Evolutionary conservation across 495 filamentous ascomycete species (phyloP).

Genomic region (Penicillium mononematosum): DNA sequence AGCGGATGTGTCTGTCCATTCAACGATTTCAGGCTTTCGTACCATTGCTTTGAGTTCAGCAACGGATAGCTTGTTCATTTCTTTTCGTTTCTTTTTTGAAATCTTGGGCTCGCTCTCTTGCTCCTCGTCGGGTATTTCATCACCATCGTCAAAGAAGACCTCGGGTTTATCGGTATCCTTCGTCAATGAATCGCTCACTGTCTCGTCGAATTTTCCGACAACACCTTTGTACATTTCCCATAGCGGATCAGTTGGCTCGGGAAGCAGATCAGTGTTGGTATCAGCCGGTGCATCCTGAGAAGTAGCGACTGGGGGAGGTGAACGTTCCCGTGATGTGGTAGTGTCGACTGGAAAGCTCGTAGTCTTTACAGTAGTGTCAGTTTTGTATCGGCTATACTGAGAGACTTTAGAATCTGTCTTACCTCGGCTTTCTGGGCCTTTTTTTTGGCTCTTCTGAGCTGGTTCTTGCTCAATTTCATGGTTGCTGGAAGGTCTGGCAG

Average conservation of each 20-base stretch:
- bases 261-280: constrained; percentile 32
- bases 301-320: constrained; percentile 9
- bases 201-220: constrained; percentile 68
- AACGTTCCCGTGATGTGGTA: not conserved
- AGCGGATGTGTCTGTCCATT: constrained; percentile 96
- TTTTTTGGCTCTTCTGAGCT: constrained; percentile 82
- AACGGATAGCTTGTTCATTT: constrained; percentile 85
- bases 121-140: constrained; percentile 87
- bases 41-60: constrained; percentile 93
- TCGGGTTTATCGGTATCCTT: constrained; percentile 82
- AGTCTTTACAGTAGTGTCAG: constrained; percentile 19
- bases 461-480: constrained; percentile 76
- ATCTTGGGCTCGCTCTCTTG: constrained; percentile 63
- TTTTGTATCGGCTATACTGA: not conserved
- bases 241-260: constrained; percentile 69
- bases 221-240: constrained; percentile 81
- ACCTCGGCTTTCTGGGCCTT: constrained; percentile 68
- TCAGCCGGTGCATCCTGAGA: constrained; percentile 34
- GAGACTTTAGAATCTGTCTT: constrained; percentile 1
- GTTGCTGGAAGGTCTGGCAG: constrained; percentile 2
- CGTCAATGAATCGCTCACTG: constrained; percentile 52
- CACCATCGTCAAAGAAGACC: constrained; percentile 80
- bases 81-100: constrained; percentile 92
- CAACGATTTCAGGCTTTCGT: constrained; percentile 86
- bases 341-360: constrained; percentile 7